These are phyloP conservation scores for Saccharomyces hybrid DNA, from an alignment of 1,139 yeast species.

Conservation along the genomic window DNA sequence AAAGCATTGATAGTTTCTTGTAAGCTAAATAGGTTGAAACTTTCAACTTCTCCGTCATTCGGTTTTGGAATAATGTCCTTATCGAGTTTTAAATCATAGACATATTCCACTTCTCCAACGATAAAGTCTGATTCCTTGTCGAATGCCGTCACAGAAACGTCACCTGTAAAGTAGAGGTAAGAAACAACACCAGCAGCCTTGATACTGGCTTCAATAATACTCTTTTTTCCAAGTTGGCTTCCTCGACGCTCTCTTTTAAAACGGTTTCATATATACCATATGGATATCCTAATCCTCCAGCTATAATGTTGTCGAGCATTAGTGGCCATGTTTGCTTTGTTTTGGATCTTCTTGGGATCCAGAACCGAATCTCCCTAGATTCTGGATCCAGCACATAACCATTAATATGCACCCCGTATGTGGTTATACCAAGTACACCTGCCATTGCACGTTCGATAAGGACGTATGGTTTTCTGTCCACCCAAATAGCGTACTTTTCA, in stretches of 20 bases:
- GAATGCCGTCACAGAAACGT: conserved; percentile 22
- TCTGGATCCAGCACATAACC: conserved; percentile 54
- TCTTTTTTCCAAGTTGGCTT: conserved; percentile 65
- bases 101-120: conserved; percentile 84
- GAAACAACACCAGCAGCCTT: conserved; percentile 59
- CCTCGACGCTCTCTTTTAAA: conserved; percentile 80
- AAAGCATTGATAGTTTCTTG: conserved; percentile 49
- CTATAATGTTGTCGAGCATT: conserved; percentile 86
- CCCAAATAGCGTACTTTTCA: conserved; percentile 70
- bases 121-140: conserved; percentile 44
- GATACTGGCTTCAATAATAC: conserved; percentile 42
- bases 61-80: conserved; percentile 53
- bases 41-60: conserved; percentile 78
- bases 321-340: conserved; percentile 84
- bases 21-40: conserved; percentile 55
- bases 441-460: conserved; percentile 74
- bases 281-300: conserved; percentile 89
- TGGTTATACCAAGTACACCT: conserved; percentile 72
- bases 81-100: conserved; percentile 62
- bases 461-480: conserved; percentile 54
- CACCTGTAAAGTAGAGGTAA: conserved; percentile 46
- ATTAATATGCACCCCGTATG: conserved; percentile 82
- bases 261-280: conserved; percentile 69
- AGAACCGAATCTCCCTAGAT: conserved; percentile 46
- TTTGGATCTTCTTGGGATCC: conserved; percentile 79